A percentile compares a stretch with the other conserved stretches of the same genome.
Evolutionary conservation across 805 yeast species (phyloP).

Genomic region (Candida incommunis): DNA sequence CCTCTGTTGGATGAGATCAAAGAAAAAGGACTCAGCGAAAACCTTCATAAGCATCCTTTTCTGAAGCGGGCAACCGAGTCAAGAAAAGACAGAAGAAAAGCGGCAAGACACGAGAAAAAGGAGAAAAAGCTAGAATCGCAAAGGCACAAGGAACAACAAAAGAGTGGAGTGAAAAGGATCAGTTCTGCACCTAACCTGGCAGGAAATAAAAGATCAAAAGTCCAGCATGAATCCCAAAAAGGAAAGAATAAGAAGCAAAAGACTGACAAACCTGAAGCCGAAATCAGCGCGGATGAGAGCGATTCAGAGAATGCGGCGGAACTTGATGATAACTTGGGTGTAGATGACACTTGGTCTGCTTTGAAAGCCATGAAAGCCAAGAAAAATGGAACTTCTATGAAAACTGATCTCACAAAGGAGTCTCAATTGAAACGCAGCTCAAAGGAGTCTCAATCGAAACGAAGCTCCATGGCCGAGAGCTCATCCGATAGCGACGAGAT

Average conservation of each 20-base stretch:
- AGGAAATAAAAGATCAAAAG: background rate
- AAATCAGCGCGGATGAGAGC: background rate
- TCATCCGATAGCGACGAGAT: background rate
- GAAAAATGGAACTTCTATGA: conserved; percentile 2
- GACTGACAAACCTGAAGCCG: background rate
- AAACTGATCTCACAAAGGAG: background rate
- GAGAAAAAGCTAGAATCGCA: background rate
- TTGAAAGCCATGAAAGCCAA: conserved; percentile 13
- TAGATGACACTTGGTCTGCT: conserved; percentile 19
- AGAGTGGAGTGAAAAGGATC: background rate
- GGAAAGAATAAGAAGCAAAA: background rate
- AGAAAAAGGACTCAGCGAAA: background rate
- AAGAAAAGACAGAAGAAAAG: background rate
- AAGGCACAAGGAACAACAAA: background rate
- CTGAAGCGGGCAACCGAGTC: background rate
- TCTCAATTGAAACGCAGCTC: background rate
- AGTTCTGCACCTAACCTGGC: background rate
- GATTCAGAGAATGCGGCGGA: conserved; percentile 16
- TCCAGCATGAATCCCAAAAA: background rate
- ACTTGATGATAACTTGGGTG: conserved; percentile 7
- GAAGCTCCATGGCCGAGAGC: too few species aligned
- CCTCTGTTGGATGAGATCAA: background rate
- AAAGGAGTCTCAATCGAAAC: too few species aligned
- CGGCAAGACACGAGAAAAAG: background rate
- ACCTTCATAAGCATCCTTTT: background rate